These are phyloP conservation scores for Hibiscus tridactylites DNA, from an alignment of 345 rosid genomes.

Conservation along the genomic window DNA sequence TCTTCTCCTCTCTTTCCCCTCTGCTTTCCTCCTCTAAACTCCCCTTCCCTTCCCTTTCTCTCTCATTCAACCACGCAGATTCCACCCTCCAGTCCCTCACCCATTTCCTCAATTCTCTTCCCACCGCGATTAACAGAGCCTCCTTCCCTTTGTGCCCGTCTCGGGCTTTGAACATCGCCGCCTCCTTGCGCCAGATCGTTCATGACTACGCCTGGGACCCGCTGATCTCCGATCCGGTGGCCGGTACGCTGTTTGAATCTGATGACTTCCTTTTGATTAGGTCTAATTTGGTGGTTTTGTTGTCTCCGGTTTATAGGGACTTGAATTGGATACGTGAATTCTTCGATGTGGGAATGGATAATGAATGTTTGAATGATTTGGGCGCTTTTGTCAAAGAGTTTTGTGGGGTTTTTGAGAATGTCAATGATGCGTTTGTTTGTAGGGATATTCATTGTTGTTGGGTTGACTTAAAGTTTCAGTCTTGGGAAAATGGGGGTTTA, in stretches of 20 bases:
- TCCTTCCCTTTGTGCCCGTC: slow-evolving; percentile 11
- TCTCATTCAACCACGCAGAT: slow-evolving; percentile 55
- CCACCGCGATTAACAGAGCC: background rate
- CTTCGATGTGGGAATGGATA: slow-evolving; percentile 29
- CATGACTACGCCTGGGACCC: slow-evolving; percentile 83
- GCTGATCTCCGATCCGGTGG: slow-evolving; percentile 27
- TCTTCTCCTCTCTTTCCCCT: slow-evolving; percentile 84
- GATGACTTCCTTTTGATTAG: slow-evolving; percentile 21
- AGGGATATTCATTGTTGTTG: slow-evolving; percentile 77
- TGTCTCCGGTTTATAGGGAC: slow-evolving; percentile 48
- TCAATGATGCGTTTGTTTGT: slow-evolving; percentile 44
- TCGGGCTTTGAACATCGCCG: slow-evolving; percentile 39
- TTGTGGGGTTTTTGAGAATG: slow-evolving; percentile 39
- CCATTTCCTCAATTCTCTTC: slow-evolving; percentile 21
- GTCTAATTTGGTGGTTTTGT: slow-evolving; percentile 69
- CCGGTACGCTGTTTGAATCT: slow-evolving; percentile 27
- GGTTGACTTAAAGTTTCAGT: slow-evolving; percentile 52
- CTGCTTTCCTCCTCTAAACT: slow-evolving; percentile 85
- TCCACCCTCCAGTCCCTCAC: slow-evolving; percentile 49
- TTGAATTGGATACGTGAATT: slow-evolving; percentile 36
- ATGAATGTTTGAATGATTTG: slow-evolving; percentile 26
- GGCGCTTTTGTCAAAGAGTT: slow-evolving; percentile 32
- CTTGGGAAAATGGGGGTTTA: slow-evolving; percentile 13
- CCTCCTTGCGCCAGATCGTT: slow-evolving; percentile 64
- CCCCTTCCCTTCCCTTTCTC: slow-evolving; percentile 38